phyloP scores from a whole-genome alignment of 2,329 filamentous ascomycete species.

The Pseudogymnoascus sp. region DNA sequence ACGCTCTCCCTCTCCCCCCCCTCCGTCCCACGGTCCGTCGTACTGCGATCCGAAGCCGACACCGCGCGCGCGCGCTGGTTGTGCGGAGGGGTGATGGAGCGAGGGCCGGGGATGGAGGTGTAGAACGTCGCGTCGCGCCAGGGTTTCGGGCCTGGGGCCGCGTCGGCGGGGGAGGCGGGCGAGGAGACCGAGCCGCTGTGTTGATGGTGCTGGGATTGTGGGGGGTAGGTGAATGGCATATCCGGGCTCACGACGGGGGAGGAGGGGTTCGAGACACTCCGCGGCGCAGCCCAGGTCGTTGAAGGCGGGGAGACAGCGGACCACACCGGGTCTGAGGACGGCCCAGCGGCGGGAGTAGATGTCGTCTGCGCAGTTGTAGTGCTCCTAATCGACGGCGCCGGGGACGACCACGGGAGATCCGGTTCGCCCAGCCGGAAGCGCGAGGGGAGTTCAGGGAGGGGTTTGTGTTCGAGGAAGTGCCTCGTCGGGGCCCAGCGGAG shows the following conservation, averaged over 20 bases:
- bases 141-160: neutral
- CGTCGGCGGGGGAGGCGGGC: neutral
- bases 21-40: neutral
- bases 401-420: conserved; percentile 27
- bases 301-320: neutral
- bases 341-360: neutral
- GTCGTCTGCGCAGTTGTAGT: neutral
- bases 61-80: neutral
- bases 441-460: conserved; percentile 25
- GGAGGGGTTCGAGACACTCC: neutral
- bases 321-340: neutral
- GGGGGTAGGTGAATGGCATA: neutral
- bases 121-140: neutral
- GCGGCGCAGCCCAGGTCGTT: neutral
- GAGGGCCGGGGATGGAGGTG: neutral
- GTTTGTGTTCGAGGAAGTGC: conserved; percentile 7
- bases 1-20: neutral
- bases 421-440: conserved; percentile 27
- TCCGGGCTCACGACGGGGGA: neutral
- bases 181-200: neutral
- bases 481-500: neutral
- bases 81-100: neutral
- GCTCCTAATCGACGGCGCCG: neutral
- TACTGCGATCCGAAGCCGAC: neutral
- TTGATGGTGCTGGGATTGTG: neutral